Evolutionary conservation across 345 rosid species (phyloP), one percentile per base, ranked within the genome.

Genomic region (Rhizophora apiculata): DNA sequence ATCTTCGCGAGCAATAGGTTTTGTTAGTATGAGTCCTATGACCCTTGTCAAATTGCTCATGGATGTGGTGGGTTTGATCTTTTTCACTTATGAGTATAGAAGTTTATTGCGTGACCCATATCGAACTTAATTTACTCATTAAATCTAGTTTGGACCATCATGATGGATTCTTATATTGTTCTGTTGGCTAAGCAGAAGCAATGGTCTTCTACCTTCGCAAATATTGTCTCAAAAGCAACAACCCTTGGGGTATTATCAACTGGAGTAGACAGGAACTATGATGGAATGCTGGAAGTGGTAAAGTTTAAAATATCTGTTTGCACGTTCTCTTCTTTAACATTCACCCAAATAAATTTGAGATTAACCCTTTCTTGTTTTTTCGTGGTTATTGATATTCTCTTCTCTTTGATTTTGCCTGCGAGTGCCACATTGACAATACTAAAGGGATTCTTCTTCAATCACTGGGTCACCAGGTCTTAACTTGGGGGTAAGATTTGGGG

Each of bases 201-300:
- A 46, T 85, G 89, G 91, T 67, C 81, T 0, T 36, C 39, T 26
- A 55, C 34, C 26, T 88, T 88, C 57, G 58, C 77, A 22, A 74
- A 31, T 31, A 72, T 85, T 31, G 81, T 88, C 55, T 66, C 89
- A 26, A 73, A 79, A 69, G 80, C 83, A 62, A 62, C 73, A 20
- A 3, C 72, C 11, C n/a, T 86, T 11, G 82, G 83, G 62, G 68
- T 77, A 29, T 7, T 85, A 60, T 76, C 79, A 16, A 60, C 72
- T 0, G 78, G 84, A 57, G 69, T 18, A 10, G 74, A 55, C 1
- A 72, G 73, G 31, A 82, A 30, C 63, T 70, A 71, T 32, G 60
- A 83, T 37, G 89, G 81, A 16, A 62, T 68, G 58, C 24, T 85
- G 31, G 80, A 77, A 82, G 81, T 86, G 86, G 93, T 88, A 86